Evolutionary conservation across 805 yeast genomes (phyloP), one percentile per base, ranked within the genome.

Genomic region (Starmera dryadoides): DNA sequence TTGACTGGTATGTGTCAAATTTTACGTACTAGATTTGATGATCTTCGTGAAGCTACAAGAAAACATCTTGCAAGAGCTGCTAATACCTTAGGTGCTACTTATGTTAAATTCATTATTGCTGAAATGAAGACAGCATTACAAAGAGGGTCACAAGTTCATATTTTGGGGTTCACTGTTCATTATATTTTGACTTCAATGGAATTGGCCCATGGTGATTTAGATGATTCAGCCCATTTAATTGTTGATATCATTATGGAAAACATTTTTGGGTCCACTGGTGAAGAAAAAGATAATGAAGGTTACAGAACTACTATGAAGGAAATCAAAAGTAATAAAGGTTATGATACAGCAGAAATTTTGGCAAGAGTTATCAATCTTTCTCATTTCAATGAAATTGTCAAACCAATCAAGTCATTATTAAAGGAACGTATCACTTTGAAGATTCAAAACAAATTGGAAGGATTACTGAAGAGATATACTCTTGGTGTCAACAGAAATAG

Each of bases 251-350:
- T 89, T 18, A 91, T 91, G 96, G 95, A 88, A 53, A 96, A 91
- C 53, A 73, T 79, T 4, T 89, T 93, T 59, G 98, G 98, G 19
- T 74, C 81, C 9, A 85, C 95, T 4, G 95, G 96, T 28, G 83
- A 82, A 54, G 98, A 93, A 53, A 91, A 93, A 56, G 98, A 93
- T 47, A 89, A 93, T 5, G 97, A 88, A 44, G 96, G 88, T 16
- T 91, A 93, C 53, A 75, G 75, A 38, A 80, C 86, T 23, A 79
- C 81, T 44, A 85, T 88, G 79, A 85, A 83, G 50, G 98, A 91
- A 65, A 91, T 93, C 28, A 89, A 87, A 56, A 81, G 78, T 47
- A 86, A 86, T 54, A 87, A 87, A 62, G 82, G 95, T 66, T 84
- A 66, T 55, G 98, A 93, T 49, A 77, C 93, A 5, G 94, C 82